These are phyloP conservation scores for Fusarium verrucosum DNA, from an alignment of 2,329 filamentous ascomycete genomes.

Conservation along the genomic window DNA sequence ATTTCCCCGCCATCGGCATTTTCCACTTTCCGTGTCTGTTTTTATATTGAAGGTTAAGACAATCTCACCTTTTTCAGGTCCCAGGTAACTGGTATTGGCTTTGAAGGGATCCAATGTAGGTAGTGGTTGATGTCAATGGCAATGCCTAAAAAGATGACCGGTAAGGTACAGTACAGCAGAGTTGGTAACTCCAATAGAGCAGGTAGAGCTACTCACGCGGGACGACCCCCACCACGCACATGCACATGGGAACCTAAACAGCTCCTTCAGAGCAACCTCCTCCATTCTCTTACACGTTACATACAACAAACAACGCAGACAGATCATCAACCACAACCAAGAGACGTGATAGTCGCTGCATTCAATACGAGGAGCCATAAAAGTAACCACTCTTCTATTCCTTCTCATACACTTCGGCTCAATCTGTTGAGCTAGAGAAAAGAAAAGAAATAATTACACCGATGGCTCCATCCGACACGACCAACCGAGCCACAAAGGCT, in stretches of 20 bases:
- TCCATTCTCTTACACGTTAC: conserved; percentile 5
- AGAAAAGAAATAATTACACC: neutral
- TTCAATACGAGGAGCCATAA: neutral
- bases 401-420: neutral
- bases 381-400: neutral
- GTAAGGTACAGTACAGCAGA: too few relatives aligned
- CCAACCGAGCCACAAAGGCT: conserved; percentile 25
- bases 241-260: neutral
- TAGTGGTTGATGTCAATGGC: too few relatives aligned
- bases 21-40: conserved; percentile 27
- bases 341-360: neutral
- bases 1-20: conserved; percentile 29
- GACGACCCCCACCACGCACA: conserved; percentile 2
- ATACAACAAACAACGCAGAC: conserved; percentile 19
- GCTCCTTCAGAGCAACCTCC: neutral
- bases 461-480: conserved; percentile 28
- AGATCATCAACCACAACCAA: neutral
- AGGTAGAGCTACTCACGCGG: neutral
- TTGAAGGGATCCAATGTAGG: too few relatives aligned
- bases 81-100: neutral
- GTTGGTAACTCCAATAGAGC: too few relatives aligned
- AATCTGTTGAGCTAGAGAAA: neutral
- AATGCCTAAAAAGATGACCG: too few relatives aligned
- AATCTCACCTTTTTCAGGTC: neutral
- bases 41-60: neutral